Evolutionary conservation across 805 yeast genomes (phyloP).

Genomic region (Saturnispora sanitii): DNA sequence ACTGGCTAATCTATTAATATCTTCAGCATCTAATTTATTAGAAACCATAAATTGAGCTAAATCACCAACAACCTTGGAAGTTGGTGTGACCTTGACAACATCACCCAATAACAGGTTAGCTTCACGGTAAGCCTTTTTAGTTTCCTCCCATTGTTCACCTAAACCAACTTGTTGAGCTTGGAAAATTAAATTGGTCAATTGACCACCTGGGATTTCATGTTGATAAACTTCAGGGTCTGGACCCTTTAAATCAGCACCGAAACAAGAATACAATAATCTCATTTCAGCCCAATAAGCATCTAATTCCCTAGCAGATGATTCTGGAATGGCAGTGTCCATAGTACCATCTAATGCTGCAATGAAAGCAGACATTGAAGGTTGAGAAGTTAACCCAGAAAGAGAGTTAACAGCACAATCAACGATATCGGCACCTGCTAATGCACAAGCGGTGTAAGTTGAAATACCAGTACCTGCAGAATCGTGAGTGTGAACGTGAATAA

Average conservation of each 20-base stretch:
- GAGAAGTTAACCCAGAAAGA: conserved; percentile 97
- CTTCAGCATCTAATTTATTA: conserved; percentile 78
- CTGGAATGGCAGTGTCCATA: conserved; percentile 62
- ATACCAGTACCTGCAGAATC: conserved; percentile 99
- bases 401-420: conserved; percentile 97
- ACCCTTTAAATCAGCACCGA: conserved; percentile 97
- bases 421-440: conserved; percentile 94
- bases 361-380: conserved; percentile 90
- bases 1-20: conserved; percentile 76
- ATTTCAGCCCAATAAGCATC: conserved; percentile 98
- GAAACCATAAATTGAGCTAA: conserved; percentile 99
- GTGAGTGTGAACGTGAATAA: conserved; percentile 98
- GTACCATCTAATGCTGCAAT: conserved; percentile 88
- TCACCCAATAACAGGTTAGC: conserved; percentile 92
- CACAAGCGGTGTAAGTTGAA: conserved; percentile 91
- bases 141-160: conserved; percentile 93
- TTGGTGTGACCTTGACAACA: conserved; percentile 96
- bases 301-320: conserved; percentile 61
- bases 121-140: conserved; percentile 86
- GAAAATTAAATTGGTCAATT: conserved; percentile 92
- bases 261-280: conserved; percentile 91
- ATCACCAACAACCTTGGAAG: conserved; percentile 99
- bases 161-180: conserved; percentile 99
- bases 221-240: conserved; percentile 98
- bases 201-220: conserved; percentile 99